Evolutionary conservation across 768 basidiomycete genomes (phyloP), one percentile per base, ranked within the genome.

Genomic region (Boletellus ananas): DNA sequence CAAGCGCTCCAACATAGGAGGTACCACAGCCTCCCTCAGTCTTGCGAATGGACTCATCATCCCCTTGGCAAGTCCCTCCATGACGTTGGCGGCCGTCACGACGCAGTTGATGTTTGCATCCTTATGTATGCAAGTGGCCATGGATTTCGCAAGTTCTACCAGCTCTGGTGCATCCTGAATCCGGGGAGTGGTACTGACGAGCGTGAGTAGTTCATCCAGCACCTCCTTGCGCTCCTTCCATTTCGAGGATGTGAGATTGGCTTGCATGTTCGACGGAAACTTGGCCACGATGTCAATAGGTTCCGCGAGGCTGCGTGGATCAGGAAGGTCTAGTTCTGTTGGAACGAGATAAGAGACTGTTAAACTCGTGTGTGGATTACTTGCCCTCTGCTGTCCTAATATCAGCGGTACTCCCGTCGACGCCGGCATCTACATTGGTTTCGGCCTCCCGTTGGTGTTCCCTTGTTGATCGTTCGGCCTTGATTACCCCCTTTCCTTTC

Each of bases 161-260:
- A 96, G 74, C 61, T 90, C 90, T 7, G 85, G 72, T 2, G 84
- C 76, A 59, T 95, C 93, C 59, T 84, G 84, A 59, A 97, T 87
- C 50, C 84, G 80, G 12, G 86, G 84, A 3, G 85, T 78, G 8
- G 81, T 72, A 46, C 79, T 79, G 27, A 98, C 70, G 33, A 91
- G 70, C 3, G 79, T 79, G 39, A 83, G 74, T 20, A 95, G 76
- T 23, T 91, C 90, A 56, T 96, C 94, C 29, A 98, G 73, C 3
- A 81, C 88, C 59, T 94, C 90, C 63, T 97, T 94, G 35, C 92
- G 82, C 57, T 99, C 96, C 63, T 99, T 98, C 96, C 96, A 99
- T 69, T 98, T 97, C 0, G 91, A 83, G 4, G 96, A 98, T 20
- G 84, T 79, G 43, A 99, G 75, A 44, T 79, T 74, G 3, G 83